Percentiles rank a stretch among this genome's conserved stretches.
These are phyloP conservation scores for Tetragonia tetragonoides DNA, from an alignment of 148 eudicot genomes.

Conservation along the genomic window DNA sequence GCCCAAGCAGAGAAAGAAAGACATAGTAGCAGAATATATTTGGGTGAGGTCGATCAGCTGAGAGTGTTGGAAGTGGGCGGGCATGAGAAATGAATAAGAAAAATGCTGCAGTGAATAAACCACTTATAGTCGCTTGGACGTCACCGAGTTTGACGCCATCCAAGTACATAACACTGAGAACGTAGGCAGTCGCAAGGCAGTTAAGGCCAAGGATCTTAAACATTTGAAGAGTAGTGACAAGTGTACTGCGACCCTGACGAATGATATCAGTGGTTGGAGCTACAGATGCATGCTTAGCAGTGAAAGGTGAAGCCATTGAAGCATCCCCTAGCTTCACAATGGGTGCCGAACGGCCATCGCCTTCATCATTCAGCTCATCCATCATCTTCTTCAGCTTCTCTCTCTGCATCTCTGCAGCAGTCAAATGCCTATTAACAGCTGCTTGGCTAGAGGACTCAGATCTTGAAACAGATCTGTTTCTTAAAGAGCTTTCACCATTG, in stretches of 20 bases:
- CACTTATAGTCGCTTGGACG: conserved; percentile 91
- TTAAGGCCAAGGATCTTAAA: conserved; percentile 94
- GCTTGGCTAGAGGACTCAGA: conserved; percentile 44
- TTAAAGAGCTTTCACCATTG: conserved; percentile 61
- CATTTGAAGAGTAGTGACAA: conserved; percentile 95
- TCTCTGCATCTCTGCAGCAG: conserved; percentile 70
- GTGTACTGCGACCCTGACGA: conserved; percentile 94
- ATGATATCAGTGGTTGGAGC: conserved; percentile 77
- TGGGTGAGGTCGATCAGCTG: conserved; percentile 81
- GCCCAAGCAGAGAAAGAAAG: conserved; percentile 79
- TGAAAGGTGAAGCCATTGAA: conserved; percentile 99
- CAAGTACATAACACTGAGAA: conserved; percentile 85
- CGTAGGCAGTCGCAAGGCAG: conserved; percentile 94
- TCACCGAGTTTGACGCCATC: conserved; percentile 95
- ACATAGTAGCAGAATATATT: conserved; percentile 79
- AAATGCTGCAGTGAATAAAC: conserved; percentile 88
- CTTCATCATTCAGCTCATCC: conserved; percentile 84
- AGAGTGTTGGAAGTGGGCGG: conserved; percentile 69
- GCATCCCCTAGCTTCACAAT: conserved; percentile 93
- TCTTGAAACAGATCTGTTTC: conserved; percentile 36
- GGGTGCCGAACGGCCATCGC: conserved; percentile 81
- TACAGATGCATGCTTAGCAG: conserved; percentile 93
- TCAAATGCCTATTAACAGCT: conserved; percentile 54
- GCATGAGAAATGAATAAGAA: conserved; percentile 94
- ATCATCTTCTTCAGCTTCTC: conserved; percentile 79